Evolutionary conservation across 176 grass and related monocot genomes (phyloP).

Genomic region (Panicum miliaceum): DNA sequence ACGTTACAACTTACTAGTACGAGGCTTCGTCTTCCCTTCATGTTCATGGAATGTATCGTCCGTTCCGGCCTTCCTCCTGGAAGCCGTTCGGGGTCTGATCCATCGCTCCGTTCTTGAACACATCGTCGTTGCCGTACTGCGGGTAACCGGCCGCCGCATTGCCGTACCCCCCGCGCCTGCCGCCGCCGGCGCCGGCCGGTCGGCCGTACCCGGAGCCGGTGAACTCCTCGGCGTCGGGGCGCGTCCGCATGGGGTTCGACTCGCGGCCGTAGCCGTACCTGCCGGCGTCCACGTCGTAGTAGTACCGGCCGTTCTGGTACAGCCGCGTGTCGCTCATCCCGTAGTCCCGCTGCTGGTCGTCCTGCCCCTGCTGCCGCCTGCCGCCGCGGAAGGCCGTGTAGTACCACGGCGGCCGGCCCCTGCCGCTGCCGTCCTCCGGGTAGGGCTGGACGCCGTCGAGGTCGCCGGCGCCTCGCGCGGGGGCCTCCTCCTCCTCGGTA

Average conservation of each 20-base stretch:
- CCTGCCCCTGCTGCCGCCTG: neutral
- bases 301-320: conserved; percentile 64
- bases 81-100: neutral
- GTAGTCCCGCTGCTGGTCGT: conserved; percentile 14
- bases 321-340: conserved; percentile 66
- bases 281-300: conserved; percentile 54
- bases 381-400: conserved; percentile 22
- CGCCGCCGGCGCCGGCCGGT: neutral
- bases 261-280: conserved; percentile 58
- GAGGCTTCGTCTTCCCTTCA: neutral
- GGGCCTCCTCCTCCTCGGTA: neutral
- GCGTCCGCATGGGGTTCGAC: conserved; percentile 48
- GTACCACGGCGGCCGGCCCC: conserved; percentile 43
- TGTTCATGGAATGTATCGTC: conserved; percentile 45
- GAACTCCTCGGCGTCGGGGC: conserved; percentile 23
- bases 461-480: neutral
- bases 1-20: neutral
- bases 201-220: conserved; percentile 37
- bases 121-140: neutral
- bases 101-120: neutral
- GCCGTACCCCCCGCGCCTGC: neutral
- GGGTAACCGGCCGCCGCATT: neutral
- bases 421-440: conserved; percentile 46
- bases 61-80: conserved; percentile 25
- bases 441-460: conserved; percentile 2